Evolutionary conservation across 1,139 yeast genomes (phyloP).

Genomic region (Komagataea norvegica): DNA sequence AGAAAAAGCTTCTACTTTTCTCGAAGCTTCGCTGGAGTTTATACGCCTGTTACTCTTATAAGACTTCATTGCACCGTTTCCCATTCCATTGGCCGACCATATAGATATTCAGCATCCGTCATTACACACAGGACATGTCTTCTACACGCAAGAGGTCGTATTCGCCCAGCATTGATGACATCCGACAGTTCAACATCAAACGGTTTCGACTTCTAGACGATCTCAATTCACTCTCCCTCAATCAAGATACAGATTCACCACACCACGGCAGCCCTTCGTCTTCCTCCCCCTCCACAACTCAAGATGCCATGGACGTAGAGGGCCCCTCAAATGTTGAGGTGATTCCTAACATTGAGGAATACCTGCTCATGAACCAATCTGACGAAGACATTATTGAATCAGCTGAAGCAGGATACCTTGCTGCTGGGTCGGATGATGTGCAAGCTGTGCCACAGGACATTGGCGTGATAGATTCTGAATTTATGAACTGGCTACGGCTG

Average conservation of each 20-base stretch:
- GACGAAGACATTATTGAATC: conserved; percentile 15
- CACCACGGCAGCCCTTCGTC: no score
- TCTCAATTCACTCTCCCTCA: conserved; percentile 9
- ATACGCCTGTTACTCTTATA: no score
- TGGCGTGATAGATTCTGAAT: neutral
- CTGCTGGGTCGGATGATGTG: conserved; percentile 4
- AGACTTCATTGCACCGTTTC: no score
- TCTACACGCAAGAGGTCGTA: conserved; percentile 11
- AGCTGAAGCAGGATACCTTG: conserved; percentile 8
- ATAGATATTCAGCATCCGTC: no score
- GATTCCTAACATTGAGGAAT: conserved; percentile 19
- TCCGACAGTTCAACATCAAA: conserved; percentile 18
- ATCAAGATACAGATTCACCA: neutral
- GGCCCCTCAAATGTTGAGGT: conserved; percentile 8
- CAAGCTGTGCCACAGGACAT: neutral
- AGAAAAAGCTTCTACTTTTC: neutral
- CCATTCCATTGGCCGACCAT: no score
- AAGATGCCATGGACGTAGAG: neutral
- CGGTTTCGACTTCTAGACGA: conserved; percentile 11
- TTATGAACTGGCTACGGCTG: neutral
- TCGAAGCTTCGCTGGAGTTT: no score
- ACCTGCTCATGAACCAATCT: conserved; percentile 15
- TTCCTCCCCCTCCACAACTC: no score
- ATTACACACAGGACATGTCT: neutral
- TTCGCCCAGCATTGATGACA: conserved; percentile 19